Conservation (phyloP, 257 asterid species). For the Solanum virginianum region DNA sequence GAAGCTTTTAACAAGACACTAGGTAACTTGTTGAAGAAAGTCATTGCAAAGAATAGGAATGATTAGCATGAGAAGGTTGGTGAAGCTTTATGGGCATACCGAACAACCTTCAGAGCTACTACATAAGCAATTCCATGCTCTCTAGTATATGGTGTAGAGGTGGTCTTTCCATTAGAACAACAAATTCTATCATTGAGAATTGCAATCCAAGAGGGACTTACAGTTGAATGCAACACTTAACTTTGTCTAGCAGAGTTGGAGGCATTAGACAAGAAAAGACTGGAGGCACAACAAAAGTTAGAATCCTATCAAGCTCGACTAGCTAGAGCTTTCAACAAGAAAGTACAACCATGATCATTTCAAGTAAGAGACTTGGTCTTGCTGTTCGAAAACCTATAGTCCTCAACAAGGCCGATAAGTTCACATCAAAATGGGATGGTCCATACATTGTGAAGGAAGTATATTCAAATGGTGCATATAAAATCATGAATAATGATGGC, state of each 20-base stretch:
- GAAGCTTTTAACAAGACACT: too few species aligned
- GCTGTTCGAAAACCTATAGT: not conserved
- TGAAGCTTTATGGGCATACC: not conserved
- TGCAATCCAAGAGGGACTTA: not conserved
- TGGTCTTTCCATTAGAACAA: not conserved
- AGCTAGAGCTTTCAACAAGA: not conserved
- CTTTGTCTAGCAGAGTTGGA: not conserved
- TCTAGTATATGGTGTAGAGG: too few species aligned
- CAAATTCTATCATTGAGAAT: not conserved
- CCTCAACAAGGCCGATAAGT: too few species aligned
- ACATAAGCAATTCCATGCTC: not conserved
- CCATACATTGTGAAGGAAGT: too few species aligned
- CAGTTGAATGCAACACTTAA: too few species aligned
- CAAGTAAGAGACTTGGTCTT: too few species aligned
- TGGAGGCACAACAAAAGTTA: not conserved
- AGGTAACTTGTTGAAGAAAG: too few species aligned
- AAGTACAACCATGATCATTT: too few species aligned
- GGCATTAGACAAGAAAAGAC: not conserved
- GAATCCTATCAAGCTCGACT: not conserved
- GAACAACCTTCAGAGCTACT: not conserved
- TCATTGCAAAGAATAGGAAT: not conserved
- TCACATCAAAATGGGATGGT: not conserved
- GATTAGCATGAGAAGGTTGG: not conserved
- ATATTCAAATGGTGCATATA: too few species aligned
- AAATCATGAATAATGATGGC: too few species aligned